Base-by-base conservation (phyloP, 78 protist genomes). In the Emiliania huxleyi region DNA sequence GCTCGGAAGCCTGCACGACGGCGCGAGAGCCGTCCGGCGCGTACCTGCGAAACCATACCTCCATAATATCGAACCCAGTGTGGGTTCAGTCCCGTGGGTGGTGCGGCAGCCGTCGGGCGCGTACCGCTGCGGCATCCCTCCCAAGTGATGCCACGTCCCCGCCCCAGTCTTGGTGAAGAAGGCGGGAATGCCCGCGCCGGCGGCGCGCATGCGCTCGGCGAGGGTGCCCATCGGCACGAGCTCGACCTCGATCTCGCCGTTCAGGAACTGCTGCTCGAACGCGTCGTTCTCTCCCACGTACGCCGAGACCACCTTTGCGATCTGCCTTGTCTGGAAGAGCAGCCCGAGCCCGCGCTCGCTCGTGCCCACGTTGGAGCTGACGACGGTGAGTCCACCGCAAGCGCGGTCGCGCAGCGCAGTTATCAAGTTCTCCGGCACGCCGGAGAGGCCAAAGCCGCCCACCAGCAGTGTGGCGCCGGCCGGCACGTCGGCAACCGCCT, bases 141-240 rank as follows among this genome's bases (percentile, higher is more conserved):
- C 81, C 40, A 15, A 33, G 11, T 43, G 48, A 12, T 33, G 40
- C 15, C 11, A 40, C 42, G 94, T 98, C 0, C 99, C 99, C 42
- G 69, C 94, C n/a, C 96, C 99, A 1, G 99, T 97, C 21, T 96
- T 95, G 6, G 99, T 98, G 96, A 94, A 98, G 83, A 98, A 98
- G 18, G 99, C 99, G 0, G 99, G 99, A 35, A 98, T 97, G 73
- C 99, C 99, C 3, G 99, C 99, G 69, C 99, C 99, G 44, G 98
- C 99, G 3, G 99, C 98, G 15, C 99, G 93, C n/a, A 97, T 29
- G 19, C 98, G 90, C 94, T 98, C 99, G 0, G 99, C 99, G n/a
- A 98, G 96, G 23, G 98, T 98, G 49, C 99, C 93, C 93, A 95
- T 95, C 40, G 99, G 99, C 22, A 97, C 96, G 45, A 98, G 95